Base-by-base conservation (phyloP, 305 asterid species). In the Plantago coronopus region DNA sequence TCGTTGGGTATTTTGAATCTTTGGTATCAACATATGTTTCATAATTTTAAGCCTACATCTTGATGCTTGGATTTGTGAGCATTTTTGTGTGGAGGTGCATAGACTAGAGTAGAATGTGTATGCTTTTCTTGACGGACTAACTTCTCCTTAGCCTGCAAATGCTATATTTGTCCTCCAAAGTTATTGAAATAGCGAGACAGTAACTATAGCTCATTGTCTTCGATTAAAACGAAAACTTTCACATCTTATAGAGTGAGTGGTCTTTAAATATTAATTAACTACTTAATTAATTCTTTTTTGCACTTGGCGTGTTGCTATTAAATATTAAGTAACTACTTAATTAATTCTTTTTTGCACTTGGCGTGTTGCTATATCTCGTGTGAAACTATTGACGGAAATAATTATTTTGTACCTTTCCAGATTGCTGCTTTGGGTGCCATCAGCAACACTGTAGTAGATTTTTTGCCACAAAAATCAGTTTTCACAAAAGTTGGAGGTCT, bases 381-480 rank as follows among this genome's bases (percentile, higher is more conserved):
- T 57, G n/a, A 57, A 55, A 59, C 65, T 65, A 23, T 50, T 18
- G 55, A 34, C 22, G 47, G 17, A 37, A 48, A 45, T 27, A 72
- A 46, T 51, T 42, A 47, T 22, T 18, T 22, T 40, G 15, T 46
- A 43, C 48, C 56, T 62, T 68, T 34, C 66, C 78, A 93, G 97
- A 76, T 87, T 69, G 90, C 96, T 53, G 89, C 97, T 57, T 83
- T 89, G 58, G 77, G 86, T 48, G 97, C 99, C 60, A 73, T 93
- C 70, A 77, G 94, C 82, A 93, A 87, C 61, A 68, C 83, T 43
- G 91, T 83, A 54, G 82, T 93, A 55, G 88, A 87, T 81, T 93
- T 89, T 69, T 76, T 57, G 74, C 69, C 76, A 27, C 71, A 83
- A 55, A 87, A 89, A 75, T 70, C 85, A 18, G 65, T 77, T 48